phyloP scores from a whole-genome alignment of 176 grass and related monocot genomes.

The Urochloa ruziziensis region DNA sequence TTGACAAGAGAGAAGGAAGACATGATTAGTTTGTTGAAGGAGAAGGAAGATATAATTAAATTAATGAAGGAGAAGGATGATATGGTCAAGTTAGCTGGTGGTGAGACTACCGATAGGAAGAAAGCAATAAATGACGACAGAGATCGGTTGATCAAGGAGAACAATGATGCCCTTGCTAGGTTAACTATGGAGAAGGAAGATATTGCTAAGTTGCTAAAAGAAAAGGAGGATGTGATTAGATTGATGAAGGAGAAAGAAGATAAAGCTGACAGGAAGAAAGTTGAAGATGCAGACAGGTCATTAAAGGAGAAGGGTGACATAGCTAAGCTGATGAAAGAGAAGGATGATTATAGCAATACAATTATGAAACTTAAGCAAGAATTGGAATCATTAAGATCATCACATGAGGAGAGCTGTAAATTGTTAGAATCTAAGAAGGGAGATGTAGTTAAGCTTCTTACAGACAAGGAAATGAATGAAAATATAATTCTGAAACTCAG shows the following conservation, averaged over 20 bases:
- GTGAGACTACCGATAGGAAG: background rate
- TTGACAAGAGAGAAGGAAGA: constrained; percentile 47
- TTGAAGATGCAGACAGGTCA: constrained; percentile 33
- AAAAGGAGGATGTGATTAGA: constrained; percentile 44
- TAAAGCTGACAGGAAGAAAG: constrained; percentile 29
- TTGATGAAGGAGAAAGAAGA: constrained; percentile 43
- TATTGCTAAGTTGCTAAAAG: constrained; percentile 30
- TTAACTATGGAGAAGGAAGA: constrained; percentile 46
- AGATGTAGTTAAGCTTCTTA: constrained; percentile 33
- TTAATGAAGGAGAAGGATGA: constrained; percentile 43
- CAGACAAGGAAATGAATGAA: constrained; percentile 39
- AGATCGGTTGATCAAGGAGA: constrained; percentile 58
- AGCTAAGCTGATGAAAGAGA: constrained; percentile 67
- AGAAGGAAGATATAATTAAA: constrained; percentile 44
- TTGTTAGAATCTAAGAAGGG: constrained; percentile 52
- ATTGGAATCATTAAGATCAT: constrained; percentile 50
- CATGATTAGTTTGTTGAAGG: constrained; percentile 24
- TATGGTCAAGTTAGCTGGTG: constrained; percentile 25
- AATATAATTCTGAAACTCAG: constrained; percentile 44
- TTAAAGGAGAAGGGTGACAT: constrained; percentile 41
- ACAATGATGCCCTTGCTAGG: constrained; percentile 25
- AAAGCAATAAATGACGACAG: constrained; percentile 37
- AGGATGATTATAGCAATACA: constrained; percentile 47
- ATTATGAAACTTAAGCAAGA: constrained; percentile 65
- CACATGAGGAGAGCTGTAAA: constrained; percentile 42